These are phyloP conservation scores for Phaeomoniella chlamydospora DNA, from an alignment of 2,329 filamentous ascomycete species.

Conservation along the genomic window DNA sequence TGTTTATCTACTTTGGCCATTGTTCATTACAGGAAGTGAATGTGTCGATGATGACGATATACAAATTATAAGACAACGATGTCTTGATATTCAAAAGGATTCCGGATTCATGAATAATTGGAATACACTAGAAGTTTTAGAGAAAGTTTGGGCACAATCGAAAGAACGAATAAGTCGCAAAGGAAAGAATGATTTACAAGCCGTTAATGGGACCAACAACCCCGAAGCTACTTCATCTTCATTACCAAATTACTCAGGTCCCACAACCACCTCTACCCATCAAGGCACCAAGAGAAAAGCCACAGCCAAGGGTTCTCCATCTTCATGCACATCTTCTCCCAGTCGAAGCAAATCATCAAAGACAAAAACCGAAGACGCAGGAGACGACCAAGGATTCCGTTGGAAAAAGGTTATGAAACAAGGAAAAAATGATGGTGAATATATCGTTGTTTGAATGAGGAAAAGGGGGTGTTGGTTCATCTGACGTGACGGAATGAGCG, in stretches of 20 bases:
- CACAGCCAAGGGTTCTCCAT: too few species aligned
- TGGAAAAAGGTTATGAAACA: conserved; percentile 22
- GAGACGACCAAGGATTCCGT: conserved; percentile 21
- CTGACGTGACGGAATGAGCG: not conserved
- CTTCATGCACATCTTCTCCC: too few species aligned
- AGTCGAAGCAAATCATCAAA: too few species aligned
- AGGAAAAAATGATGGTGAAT: conserved; percentile 21
- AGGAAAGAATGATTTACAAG: too few species aligned
- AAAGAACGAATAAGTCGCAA: too few species aligned
- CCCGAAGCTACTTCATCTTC: not conserved
- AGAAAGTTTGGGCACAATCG: conserved; percentile 59
- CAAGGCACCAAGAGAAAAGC: conserved; percentile 1
- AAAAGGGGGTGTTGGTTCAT: not conserved
- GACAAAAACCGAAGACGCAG: too few species aligned
- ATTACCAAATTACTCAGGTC: too few species aligned
- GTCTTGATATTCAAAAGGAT: conserved; percentile 72
- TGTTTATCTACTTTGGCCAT: conserved; percentile 85
- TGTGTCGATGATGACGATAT: conserved; percentile 72
- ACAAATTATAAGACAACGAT: conserved; percentile 63
- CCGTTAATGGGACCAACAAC: too few species aligned
- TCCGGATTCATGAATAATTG: conserved; percentile 92
- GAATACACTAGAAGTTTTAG: conserved; percentile 68
- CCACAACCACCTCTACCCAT: not conserved
- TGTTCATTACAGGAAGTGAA: conserved; percentile 82
- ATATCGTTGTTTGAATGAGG: conserved; percentile 20